Conservation (phyloP, 371 early-diverging fungal genomes). For the Mortierella sp. region DNA sequence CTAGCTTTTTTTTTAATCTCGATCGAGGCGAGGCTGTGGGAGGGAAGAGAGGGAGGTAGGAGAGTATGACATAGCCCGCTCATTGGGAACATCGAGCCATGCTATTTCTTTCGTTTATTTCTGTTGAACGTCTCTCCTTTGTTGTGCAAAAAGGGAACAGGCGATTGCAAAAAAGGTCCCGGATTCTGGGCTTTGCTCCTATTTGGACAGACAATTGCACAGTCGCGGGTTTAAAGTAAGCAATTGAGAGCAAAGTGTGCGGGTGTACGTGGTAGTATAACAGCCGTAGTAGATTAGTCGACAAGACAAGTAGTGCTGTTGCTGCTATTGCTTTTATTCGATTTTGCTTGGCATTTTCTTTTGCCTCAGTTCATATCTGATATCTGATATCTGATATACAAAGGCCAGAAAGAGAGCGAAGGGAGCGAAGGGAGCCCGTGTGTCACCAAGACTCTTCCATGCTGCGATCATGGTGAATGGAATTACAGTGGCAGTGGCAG, state of each 20-base stretch:
- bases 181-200: neutral
- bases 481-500: too few relatives aligned
- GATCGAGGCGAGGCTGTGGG: too few relatives aligned
- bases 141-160: neutral
- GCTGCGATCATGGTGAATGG: too few relatives aligned
- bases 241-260: neutral
- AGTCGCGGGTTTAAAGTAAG: too few relatives aligned
- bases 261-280: neutral
- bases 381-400: neutral
- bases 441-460: neutral
- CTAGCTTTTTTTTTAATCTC: too few relatives aligned
- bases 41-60: too few relatives aligned
- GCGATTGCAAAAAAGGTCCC: neutral
- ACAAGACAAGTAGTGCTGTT: too few relatives aligned
- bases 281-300: too few relatives aligned
- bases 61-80: too few relatives aligned
- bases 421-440: neutral
- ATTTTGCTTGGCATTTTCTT: conserved; percentile 4
- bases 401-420: neutral
- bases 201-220: neutral
- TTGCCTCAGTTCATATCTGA: neutral
- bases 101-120: too few relatives aligned
- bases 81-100: neutral
- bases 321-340: too few relatives aligned
- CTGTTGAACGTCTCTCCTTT: neutral